Conservation (phyloP, 306 rosid species). For the Vigna angularis region DNA sequence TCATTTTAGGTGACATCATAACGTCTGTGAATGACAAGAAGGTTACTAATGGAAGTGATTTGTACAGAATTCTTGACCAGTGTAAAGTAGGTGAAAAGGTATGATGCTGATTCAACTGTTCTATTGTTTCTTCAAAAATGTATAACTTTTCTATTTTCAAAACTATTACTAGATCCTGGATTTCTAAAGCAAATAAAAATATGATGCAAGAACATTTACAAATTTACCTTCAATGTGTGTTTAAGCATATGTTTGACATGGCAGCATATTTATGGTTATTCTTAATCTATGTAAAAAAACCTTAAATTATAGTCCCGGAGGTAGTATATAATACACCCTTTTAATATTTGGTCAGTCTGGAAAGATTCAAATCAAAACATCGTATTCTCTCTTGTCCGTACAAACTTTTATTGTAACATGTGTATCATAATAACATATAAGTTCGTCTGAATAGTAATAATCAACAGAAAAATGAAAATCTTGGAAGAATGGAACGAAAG, state of each 20-base stretch:
- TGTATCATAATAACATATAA: no score
- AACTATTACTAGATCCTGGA: background rate
- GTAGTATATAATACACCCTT: background rate
- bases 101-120: slow-evolving; percentile 32
- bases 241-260: background rate
- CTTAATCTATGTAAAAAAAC: no score
- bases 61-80: slow-evolving; percentile 97
- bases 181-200: background rate
- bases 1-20: slow-evolving; percentile 93
- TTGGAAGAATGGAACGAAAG: background rate
- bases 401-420: no score
- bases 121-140: background rate
- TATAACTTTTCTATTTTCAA: no score
- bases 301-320: no score
- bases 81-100: slow-evolving; percentile 97
- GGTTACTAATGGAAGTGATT: slow-evolving; percentile 88
- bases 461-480: no score
- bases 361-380: background rate
- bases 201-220: background rate
- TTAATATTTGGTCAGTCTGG: background rate
- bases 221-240: background rate
- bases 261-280: no score
- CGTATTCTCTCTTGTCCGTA: background rate
- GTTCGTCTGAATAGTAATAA: no score
- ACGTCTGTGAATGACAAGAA: slow-evolving; percentile 88